Percentiles rank a stretch among this genome's conserved stretches.
phyloP scores from a whole-genome alignment of 192 early-diverging fungal species.

The Coemansia asiatica region DNA sequence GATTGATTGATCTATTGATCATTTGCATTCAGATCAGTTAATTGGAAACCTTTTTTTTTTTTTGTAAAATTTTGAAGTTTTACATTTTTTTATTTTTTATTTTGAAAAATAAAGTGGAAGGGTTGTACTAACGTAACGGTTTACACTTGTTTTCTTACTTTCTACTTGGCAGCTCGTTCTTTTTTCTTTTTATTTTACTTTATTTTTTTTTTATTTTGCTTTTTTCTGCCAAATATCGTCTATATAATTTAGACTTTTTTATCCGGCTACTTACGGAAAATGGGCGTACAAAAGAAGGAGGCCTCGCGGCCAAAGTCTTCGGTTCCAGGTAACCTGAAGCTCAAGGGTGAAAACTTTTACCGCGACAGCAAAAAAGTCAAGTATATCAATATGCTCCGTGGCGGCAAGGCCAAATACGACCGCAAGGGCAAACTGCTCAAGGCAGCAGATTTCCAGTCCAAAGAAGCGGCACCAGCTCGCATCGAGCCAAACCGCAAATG shows the following conservation, averaged over 20 bases:
- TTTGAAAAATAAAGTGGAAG: no score
- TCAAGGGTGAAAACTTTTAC: constrained; percentile 99
- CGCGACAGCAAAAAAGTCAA: constrained; percentile 93
- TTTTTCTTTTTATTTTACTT: background rate
- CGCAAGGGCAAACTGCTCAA: constrained; percentile 88
- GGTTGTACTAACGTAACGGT: no score
- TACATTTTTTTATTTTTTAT: background rate
- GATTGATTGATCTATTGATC: background rate
- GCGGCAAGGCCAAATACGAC: constrained; percentile 81
- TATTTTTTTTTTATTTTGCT: background rate
- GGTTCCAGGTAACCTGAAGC: constrained; percentile 67
- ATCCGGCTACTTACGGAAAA: constrained; percentile 4
- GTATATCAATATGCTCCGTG: constrained; percentile 90
- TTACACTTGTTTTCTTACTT: background rate
- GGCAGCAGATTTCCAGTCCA: constrained; percentile 85
- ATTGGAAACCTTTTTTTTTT: constrained; percentile 1
- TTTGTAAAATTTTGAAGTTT: background rate
- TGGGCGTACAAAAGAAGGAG: constrained; percentile 57
- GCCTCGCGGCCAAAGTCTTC: constrained; percentile 39
- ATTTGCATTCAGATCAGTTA: background rate
- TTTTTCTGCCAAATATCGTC: background rate
- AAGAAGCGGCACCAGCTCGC: constrained; percentile 71
- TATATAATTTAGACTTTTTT: background rate
- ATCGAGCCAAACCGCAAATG: constrained; percentile 94
- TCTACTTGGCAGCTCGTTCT: background rate